Base-by-base conservation (phyloP, 2,329 filamentous ascomycete genomes). In the Penicillium sp. region DNA sequence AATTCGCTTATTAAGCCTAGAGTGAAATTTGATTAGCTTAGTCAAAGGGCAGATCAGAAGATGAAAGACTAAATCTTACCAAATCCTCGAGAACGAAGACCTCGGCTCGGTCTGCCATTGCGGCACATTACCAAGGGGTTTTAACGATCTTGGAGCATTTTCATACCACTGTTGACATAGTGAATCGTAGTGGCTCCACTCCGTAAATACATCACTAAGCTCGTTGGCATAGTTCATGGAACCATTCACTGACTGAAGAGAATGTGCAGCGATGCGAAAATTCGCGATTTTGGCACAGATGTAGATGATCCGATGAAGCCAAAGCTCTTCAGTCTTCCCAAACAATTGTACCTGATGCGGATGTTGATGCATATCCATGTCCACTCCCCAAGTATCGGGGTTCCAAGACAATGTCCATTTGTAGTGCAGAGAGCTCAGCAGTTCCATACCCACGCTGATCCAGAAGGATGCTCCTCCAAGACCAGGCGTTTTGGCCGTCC, bases 381-480 rank as follows among this genome's bases (percentile, higher is more conserved):
- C 89, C 19, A 97, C 83, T 1, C 91, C 91, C 93, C 94, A 97
- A 12, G 91, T 87, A 69, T 97, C 92, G 0, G 93, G 93, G 58
- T 96, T 88, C 92, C 93, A 97, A 0, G 91, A 89, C 13, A 92
- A 87, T 67, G 89, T 86, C 90, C 91, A 96, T 74, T 94, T 93
- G 77, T 92, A 92, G 67, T 92, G 89, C 17, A 97, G 82, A 75
- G 93, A 97, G 65, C 88, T 92, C 30, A 97, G 82, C n/a, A 97
- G 83, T 75, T 98, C 94, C 84, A 97, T 90, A 17, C 90, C 90
- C 17, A 96, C 88, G 70, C 96, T 97, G 40, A 97, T 82, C 93
- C 94, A 97, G 79, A 97, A 97, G 76, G 93, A 97, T 0, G 93
- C 92, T 0, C 89, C 87, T 0, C 92, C 93, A 22, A 97, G 87